Percentiles rank a stretch among this genome's conserved stretches.
phyloP scores from a whole-genome alignment of 352 stramenopile genomes.

The Vaucheria bursata region DNA sequence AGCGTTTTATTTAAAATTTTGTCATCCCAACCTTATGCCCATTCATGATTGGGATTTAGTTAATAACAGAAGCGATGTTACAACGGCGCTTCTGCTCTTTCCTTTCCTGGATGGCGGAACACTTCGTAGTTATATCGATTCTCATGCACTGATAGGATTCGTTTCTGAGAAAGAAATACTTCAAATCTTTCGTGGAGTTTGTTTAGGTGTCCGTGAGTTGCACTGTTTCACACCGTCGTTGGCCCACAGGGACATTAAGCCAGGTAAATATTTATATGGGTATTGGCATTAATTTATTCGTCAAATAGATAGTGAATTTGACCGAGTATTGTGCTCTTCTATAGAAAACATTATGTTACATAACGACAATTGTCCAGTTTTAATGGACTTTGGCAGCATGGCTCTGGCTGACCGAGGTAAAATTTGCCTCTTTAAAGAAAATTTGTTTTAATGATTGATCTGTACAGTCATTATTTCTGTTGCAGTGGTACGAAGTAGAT shows the following conservation, averaged over 20 bases:
- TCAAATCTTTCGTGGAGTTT: slow-evolving; percentile 69
- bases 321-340: too few relatives aligned
- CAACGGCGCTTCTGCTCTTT: slow-evolving; percentile 63
- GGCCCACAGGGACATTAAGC: slow-evolving; percentile 72
- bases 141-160: slow-evolving; percentile 11
- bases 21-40: slow-evolving; percentile 70
- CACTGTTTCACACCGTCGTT: slow-evolving; percentile 62
- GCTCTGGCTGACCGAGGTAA: slow-evolving; percentile 53
- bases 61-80: slow-evolving; percentile 53
- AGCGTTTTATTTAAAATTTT: slow-evolving; percentile 54
- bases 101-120: slow-evolving; percentile 63
- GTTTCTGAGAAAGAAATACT: slow-evolving; percentile 57
- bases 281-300: not conserved
- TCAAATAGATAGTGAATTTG: not conserved
- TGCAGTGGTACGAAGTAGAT: slow-evolving; percentile 49
- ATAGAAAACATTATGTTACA: slow-evolving; percentile 70
- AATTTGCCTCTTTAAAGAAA: too few relatives aligned
- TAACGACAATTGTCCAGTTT: slow-evolving; percentile 62
- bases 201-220: slow-evolving; percentile 63
- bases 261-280: not conserved
- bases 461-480: not conserved
- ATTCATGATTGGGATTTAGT: slow-evolving; percentile 50
- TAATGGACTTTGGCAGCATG: slow-evolving; percentile 76
- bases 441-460: too few relatives aligned
- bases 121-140: slow-evolving; percentile 71